Base-by-base conservation (phyloP, 305 asterid species). In the Andrographis paniculata region DNA sequence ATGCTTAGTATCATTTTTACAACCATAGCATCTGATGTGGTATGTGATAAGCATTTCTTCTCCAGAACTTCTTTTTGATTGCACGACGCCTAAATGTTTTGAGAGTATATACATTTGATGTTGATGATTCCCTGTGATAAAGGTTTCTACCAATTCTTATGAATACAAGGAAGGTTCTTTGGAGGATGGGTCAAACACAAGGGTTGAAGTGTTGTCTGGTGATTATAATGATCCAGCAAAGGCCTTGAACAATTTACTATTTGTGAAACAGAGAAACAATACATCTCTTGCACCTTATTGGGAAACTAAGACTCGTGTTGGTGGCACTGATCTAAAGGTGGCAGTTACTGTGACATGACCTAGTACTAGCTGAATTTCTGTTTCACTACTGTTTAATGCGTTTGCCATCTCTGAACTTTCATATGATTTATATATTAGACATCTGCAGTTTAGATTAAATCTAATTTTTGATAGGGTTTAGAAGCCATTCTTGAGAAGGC, bases 251-350 rank as follows among this genome's bases (percentile, higher is more conserved):
- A 71, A 77, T 65, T 70, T 71, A 55, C 31, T 62, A 38, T 56
- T 63, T 36, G 67, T 59, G 55, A 64, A 64, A 57, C 80, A 70
- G 58, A 61, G 46, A 33, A 67, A 77, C 35, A 74, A 53, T 52
- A 51, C 76, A 58, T 57, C 84, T 63, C 59, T 61, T 72, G 61
- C 68, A 41, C 75, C 82, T 44, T 69, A 73, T 56, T 89, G 78
- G 61, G 94, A 71, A 74, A 33, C 14, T 33, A 33, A 33, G 38
- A 33, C n/a, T 7, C 12, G 8, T 33, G 84, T 67, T 53, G 92
- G 79, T 46, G 84, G 94, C 58, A 61, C 88, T 66, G 99, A 92
- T 68, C 71, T 92, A 56, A 92, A 92, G 99, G 99, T 92, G 63
- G 45, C n/a, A 33, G 14, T 7, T 33, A 10, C 13, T 33, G 11